Conservation (phyloP, 495 filamentous ascomycete genomes). For the Apiosordaria backusii region DNA sequence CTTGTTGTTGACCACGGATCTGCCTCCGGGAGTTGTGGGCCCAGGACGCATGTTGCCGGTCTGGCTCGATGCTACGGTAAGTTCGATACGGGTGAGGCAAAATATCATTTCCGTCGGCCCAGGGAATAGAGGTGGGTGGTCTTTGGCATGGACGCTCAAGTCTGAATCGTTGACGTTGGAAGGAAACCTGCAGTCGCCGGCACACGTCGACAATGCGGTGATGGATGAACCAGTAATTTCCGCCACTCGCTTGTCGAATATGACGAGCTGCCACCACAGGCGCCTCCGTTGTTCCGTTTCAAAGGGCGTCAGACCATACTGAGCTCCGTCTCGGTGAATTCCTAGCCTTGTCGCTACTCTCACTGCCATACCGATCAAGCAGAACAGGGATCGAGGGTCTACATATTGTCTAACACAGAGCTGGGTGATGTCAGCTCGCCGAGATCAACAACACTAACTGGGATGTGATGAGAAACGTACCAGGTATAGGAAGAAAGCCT, state of each 20-base stretch:
- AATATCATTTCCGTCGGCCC: conserved; percentile 53
- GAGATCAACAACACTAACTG: conserved; percentile 1
- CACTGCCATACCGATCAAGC: conserved; percentile 61
- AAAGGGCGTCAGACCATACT: conserved; percentile 60
- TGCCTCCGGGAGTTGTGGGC: conserved; percentile 20
- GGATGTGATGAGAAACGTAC: conserved; percentile 32
- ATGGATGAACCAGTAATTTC: conserved; percentile 64
- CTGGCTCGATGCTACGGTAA: conserved; percentile 43
- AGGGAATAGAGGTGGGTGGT: conserved; percentile 38
- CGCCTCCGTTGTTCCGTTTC: conserved; percentile 65
- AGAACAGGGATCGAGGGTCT: conserved; percentile 47
- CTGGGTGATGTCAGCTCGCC: conserved; percentile 31
- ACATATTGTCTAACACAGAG: conserved; percentile 44
- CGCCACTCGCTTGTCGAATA: conserved; percentile 60
- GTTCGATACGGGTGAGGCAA: conserved; percentile 46
- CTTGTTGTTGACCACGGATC: conserved; percentile 19
- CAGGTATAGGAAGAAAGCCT: conserved; percentile 54
- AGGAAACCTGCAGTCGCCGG: conserved; percentile 46
- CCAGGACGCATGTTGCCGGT: conserved; percentile 24
- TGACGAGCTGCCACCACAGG: conserved; percentile 69
- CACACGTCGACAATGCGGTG: conserved; percentile 48
- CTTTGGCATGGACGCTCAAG: conserved; percentile 47
- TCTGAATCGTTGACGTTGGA: conserved; percentile 57
- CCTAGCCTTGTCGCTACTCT: conserved; percentile 65
- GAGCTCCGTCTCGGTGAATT: conserved; percentile 61